These are phyloP conservation scores for Citrus cavaleriei DNA, from an alignment of 345 rosid species.

Conservation along the genomic window DNA sequence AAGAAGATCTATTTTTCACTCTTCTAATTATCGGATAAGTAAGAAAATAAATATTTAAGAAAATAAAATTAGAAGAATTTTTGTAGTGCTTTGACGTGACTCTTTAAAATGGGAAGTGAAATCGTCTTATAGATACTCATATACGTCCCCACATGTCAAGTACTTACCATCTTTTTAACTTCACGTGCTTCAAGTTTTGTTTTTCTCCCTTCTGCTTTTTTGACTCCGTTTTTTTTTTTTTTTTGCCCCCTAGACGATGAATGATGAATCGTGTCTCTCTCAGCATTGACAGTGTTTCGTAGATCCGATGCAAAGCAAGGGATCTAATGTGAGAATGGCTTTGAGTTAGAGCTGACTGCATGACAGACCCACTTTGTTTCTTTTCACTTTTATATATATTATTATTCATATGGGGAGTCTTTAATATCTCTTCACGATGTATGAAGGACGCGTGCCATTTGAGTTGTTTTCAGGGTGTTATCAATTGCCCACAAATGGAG, in stretches of 20 bases:
- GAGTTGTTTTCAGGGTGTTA: too few species aligned
- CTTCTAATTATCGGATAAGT: too few species aligned
- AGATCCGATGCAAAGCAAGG: slow-evolving; percentile 29
- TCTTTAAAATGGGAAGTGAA: too few species aligned
- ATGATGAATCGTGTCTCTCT: slow-evolving; percentile 1
- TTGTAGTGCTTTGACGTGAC: too few species aligned
- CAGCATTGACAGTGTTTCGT: slow-evolving; percentile 24
- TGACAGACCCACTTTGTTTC: slow-evolving; percentile 15
- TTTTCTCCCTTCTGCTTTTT: background rate
- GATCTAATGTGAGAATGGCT: background rate
- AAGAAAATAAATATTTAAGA: too few species aligned
- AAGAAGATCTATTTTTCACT: too few species aligned
- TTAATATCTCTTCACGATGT: background rate
- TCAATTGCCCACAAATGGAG: too few species aligned
- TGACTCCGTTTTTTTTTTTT: background rate
- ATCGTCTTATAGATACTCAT: too few species aligned
- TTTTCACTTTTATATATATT: background rate
- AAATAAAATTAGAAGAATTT: too few species aligned
- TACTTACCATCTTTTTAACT: background rate
- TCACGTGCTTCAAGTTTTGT: slow-evolving; percentile 3
- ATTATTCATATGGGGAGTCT: background rate
- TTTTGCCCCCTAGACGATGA: background rate
- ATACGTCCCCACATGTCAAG: slow-evolving; percentile 5
- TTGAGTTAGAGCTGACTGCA: slow-evolving; percentile 5
- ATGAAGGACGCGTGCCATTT: background rate